Base-by-base conservation (phyloP, 148 eudicot genomes). In the Chenopodium quinoa region DNA sequence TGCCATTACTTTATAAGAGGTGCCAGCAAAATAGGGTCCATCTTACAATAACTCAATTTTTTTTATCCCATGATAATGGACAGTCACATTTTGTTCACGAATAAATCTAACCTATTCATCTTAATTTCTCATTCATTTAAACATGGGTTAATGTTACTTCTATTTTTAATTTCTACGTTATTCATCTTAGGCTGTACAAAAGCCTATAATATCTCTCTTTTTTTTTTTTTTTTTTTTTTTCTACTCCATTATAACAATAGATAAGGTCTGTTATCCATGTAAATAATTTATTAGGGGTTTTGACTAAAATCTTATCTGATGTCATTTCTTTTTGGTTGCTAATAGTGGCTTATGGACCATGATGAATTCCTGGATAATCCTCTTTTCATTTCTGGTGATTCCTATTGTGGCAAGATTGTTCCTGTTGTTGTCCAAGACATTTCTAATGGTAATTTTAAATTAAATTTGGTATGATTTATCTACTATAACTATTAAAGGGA, bases 301-400 rank as follows among this genome's bases (percentile, higher is more conserved):
- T 54, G 60, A 54, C 60, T 54, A 14, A 54, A 12, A 54, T 12
- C 14, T 12, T 3, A 54, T 54, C 17, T 54, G 14, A 54, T 54
- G 14, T 54, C 14, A 16, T 54, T 54, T 54, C 63, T 27, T 68
- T 71, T 58, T 22, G 46, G 64, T 63, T 25, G 22, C 32, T 25
- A 67, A 75, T 78, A 86, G 88, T 86, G 88, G 88, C 75, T 86
- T 63, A 52, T 73, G 78, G 86, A 83, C 27, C 85, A 85, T 66
- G 56, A 20, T 19, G 77, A 37, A 31, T 82, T 79, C 27, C 62
- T 32, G 47, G 62, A 79, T 23, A 82, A 82, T 82, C 87, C 80
- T 22, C 77, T 85, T 29, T 85, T 78, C 64, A 82, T 85, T 11
- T 46, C 80, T 0, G 85, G 87, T 0, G 83, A 79, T 58, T 85